phyloP scores from a whole-genome alignment of 352 stramenopile species.

The Aphanomyces cochlioides region DNA sequence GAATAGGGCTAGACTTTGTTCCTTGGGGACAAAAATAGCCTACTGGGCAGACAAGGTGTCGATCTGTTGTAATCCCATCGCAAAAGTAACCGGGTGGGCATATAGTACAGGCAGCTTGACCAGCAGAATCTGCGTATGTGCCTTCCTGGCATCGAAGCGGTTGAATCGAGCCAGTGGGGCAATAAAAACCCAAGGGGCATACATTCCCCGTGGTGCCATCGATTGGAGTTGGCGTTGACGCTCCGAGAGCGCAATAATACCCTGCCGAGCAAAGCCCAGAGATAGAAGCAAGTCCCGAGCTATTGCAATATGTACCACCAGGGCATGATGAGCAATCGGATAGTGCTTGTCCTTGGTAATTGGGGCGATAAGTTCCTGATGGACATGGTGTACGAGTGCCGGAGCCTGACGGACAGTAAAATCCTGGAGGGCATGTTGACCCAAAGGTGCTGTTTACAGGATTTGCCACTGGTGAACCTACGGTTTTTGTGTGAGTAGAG shows the following conservation, averaged over 20 bases:
- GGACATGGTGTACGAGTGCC: constrained; percentile 11
- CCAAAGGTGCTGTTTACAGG: constrained; percentile 8
- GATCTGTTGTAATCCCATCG: constrained; percentile 43
- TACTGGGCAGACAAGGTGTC: constrained; percentile 40
- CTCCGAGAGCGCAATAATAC: constrained; percentile 37
- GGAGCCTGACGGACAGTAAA: constrained; percentile 10
- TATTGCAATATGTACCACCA: constrained; percentile 19
- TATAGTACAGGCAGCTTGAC: constrained; percentile 57
- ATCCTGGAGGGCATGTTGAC: constrained; percentile 3
- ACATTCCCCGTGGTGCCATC: constrained; percentile 41
- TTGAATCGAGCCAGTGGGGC: constrained; percentile 54
- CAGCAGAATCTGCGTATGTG: neutral
- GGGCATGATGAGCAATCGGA: constrained; percentile 15
- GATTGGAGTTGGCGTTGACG: constrained; percentile 23
- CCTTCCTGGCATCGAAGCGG: constrained; percentile 16
- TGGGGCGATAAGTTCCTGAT: constrained; percentile 17
- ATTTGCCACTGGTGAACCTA: constrained; percentile 12
- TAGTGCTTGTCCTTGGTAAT: neutral
- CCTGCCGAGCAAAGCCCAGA: constrained; percentile 33
- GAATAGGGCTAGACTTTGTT: constrained; percentile 36
- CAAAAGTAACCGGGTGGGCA: constrained; percentile 86
- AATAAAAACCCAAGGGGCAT: constrained; percentile 76
- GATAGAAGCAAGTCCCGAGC: neutral
- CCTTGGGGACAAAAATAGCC: constrained; percentile 73
- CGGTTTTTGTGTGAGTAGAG: neutral